Evolutionary conservation across 495 filamentous ascomycete species (phyloP).

Genomic region (Podospora conica): DNA sequence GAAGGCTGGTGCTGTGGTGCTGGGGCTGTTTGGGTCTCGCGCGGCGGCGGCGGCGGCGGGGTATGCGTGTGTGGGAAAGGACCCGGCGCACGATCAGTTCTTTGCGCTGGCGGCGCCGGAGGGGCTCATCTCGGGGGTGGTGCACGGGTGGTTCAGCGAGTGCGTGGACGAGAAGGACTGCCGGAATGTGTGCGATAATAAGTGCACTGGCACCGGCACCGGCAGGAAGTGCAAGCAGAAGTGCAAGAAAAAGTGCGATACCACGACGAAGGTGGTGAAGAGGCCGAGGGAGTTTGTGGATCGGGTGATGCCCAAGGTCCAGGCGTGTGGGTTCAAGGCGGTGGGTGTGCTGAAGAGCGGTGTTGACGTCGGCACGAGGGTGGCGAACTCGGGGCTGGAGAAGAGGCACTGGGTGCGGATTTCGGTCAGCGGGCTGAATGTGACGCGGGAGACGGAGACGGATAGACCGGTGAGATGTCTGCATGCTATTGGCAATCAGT

Average conservation of each 20-base stretch:
- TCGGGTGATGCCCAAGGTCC: conserved; percentile 9
- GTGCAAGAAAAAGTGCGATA: conserved; percentile 14
- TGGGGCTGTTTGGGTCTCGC: conserved; percentile 9
- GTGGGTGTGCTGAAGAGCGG: conserved; percentile 7
- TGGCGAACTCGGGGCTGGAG: conserved; percentile 24
- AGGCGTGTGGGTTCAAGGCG: conserved; percentile 19
- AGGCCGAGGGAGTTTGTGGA: conserved; percentile 17
- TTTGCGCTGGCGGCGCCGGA: conserved; percentile 13
- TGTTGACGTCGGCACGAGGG: not conserved
- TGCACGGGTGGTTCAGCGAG: conserved; percentile 27
- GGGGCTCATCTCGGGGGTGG: conserved; percentile 15
- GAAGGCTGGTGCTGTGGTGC: not conserved
- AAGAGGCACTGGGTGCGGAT: conserved; percentile 22
- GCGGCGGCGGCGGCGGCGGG: not conserved
- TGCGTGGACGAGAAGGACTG: conserved; percentile 19
- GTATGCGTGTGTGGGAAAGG: conserved; percentile 18
- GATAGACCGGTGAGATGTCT: conserved; percentile 22
- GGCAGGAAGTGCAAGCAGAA: conserved; percentile 12
- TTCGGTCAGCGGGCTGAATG: conserved; percentile 23
- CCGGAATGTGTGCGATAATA: not conserved
- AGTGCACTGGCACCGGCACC: conserved; percentile 9
- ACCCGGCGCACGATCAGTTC: conserved; percentile 11
- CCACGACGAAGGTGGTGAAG: not conserved
- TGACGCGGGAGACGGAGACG: conserved; percentile 15
- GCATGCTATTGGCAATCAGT: conserved; percentile 8